These are phyloP conservation scores for Penicillium sp. DNA, from an alignment of 2,329 filamentous ascomycete genomes.

Conservation along the genomic window DNA sequence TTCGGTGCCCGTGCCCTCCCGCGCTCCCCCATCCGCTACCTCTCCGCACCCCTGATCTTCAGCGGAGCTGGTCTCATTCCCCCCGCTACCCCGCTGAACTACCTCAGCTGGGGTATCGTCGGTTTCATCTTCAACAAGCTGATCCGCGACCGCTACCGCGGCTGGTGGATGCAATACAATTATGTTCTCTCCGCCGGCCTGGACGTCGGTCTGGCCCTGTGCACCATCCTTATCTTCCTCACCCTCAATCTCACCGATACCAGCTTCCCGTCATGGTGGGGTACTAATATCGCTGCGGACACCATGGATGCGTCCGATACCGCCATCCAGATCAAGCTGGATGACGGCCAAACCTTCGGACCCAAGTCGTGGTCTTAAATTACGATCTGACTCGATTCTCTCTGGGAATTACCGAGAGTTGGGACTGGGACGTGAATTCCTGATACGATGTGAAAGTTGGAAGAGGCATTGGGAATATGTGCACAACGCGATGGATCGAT, in stretches of 20 bases:
- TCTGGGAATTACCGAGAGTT: neutral
- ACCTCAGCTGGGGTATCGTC: slow-evolving; percentile 70
- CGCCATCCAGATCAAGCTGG: slow-evolving; percentile 60
- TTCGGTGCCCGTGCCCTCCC: slow-evolving; percentile 65
- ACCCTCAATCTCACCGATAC: slow-evolving; percentile 64
- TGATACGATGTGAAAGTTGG: neutral
- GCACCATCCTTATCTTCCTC: slow-evolving; percentile 71
- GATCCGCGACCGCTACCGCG: slow-evolving; percentile 66
- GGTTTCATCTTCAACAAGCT: slow-evolving; percentile 71
- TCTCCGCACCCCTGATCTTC: slow-evolving; percentile 71
- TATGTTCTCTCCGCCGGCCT: slow-evolving; percentile 73
- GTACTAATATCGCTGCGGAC: slow-evolving; percentile 60
- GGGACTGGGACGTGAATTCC: neutral
- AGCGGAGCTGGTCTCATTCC: slow-evolving; percentile 66
- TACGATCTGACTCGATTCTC: neutral
- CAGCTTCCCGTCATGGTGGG: slow-evolving; percentile 67
- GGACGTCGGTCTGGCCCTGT: slow-evolving; percentile 68
- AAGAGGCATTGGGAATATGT: neutral
- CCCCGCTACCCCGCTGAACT: slow-evolving; percentile 71
- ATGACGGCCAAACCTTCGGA: slow-evolving; percentile 64
- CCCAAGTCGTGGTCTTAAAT: slow-evolving; percentile 45
- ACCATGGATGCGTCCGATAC: slow-evolving; percentile 66
- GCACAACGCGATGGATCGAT: slow-evolving; percentile 3
- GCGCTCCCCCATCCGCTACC: slow-evolving; percentile 64
- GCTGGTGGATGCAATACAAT: slow-evolving; percentile 80